Conservation (phyloP, 2,329 filamentous ascomycete genomes). For the Cercospora sp. region DNA sequence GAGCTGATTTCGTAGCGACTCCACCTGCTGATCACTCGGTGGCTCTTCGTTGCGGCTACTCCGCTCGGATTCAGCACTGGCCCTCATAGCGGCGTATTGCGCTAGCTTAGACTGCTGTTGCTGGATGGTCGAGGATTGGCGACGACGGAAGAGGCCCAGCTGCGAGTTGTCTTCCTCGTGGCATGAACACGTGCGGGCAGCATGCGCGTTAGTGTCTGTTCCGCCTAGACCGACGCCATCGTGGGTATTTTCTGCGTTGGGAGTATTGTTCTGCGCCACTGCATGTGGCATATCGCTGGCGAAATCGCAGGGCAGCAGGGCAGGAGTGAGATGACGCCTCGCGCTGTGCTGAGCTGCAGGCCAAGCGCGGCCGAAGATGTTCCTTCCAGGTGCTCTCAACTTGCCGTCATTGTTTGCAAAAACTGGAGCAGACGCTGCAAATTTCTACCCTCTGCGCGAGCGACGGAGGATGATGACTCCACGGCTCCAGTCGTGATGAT, state of each 20-base stretch:
- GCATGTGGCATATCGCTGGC: constrained; percentile 11
- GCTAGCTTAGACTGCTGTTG: constrained; percentile 32
- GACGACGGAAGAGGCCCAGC: constrained; percentile 35
- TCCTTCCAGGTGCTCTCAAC: background rate
- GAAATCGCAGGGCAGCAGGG: background rate
- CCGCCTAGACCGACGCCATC: constrained; percentile 11
- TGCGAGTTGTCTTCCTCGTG: constrained; percentile 32
- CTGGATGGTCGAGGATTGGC: constrained; percentile 33
- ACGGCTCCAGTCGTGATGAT: background rate
- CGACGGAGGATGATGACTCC: background rate
- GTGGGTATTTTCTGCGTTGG: background rate
- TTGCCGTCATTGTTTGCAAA: constrained; percentile 3
- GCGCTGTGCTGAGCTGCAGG: constrained; percentile 2
- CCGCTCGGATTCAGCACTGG: constrained; percentile 25
- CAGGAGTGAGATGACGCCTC: background rate
- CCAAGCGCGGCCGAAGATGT: constrained; percentile 1
- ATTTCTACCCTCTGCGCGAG: background rate
- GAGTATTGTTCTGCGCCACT: background rate
- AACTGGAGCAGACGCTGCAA: constrained; percentile 3
- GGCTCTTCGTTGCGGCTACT: constrained; percentile 26
- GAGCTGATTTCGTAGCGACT: constrained; percentile 35
- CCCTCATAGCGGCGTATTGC: constrained; percentile 33
- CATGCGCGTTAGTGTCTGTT: constrained; percentile 29
- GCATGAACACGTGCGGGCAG: constrained; percentile 34
- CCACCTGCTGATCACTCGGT: constrained; percentile 31